These are phyloP conservation scores for Epichloe baconii DNA, from an alignment of 2,329 filamentous ascomycete genomes.

Conservation along the genomic window DNA sequence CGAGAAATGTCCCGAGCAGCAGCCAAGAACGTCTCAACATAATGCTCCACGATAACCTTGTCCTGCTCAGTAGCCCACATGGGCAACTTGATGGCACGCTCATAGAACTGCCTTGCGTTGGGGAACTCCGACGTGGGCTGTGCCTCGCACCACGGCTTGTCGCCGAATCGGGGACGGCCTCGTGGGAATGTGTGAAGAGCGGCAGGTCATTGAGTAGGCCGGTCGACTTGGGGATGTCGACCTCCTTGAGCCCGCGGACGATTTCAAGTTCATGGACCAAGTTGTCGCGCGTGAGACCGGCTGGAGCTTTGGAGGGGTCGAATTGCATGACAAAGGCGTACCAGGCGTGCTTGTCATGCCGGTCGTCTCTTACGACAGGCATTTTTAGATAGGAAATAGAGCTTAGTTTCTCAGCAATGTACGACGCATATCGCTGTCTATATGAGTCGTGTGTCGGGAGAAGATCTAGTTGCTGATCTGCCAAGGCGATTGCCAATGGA, in stretches of 20 bases:
- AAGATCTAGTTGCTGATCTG: not conserved
- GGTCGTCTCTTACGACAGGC: not conserved
- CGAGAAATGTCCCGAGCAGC: too few species aligned
- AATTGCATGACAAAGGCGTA: not conserved
- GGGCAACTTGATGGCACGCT: slow-evolving; percentile 5
- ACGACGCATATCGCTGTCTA: not conserved
- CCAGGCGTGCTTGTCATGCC: not conserved
- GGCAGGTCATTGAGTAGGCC: slow-evolving; percentile 3
- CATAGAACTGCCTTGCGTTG: not conserved
- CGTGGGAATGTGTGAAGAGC: slow-evolving; percentile 1
- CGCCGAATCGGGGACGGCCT: not conserved
- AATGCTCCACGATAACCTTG: not conserved
- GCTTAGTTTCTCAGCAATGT: not conserved
- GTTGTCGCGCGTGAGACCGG: not conserved
- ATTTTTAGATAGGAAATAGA: not conserved
- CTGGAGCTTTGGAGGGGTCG: not conserved
- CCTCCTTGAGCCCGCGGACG: not conserved
- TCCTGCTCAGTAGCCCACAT: not conserved
- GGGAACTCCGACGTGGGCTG: not conserved
- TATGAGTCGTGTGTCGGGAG: not conserved
- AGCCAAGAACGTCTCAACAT: not conserved
- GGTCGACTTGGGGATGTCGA: slow-evolving; percentile 5
- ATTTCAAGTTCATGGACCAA: not conserved
- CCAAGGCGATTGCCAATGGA: not conserved
- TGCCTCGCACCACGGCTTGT: not conserved